Evolutionary conservation across 352 stramenopile species (phyloP).

Genomic region (Phytophthora litchii): DNA sequence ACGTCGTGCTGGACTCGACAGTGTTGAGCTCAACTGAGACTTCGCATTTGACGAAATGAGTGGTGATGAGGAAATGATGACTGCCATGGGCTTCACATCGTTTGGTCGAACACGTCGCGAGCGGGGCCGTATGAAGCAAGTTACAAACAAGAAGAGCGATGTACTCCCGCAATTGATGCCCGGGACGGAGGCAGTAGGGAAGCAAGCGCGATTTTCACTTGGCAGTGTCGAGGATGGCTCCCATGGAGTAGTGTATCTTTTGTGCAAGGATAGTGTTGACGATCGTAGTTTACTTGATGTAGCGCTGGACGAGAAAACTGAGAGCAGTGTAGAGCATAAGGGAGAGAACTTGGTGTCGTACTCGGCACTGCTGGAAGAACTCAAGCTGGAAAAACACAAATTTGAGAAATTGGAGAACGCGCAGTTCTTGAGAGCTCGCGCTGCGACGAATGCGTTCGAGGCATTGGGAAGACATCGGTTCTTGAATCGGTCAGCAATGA

Average conservation of each 20-base stretch:
- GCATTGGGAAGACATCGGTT: conserved; percentile 63
- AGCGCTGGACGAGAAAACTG: conserved; percentile 5
- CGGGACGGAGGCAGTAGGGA: conserved; percentile 39
- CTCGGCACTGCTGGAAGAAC: conserved; percentile 35
- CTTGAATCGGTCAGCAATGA: conserved; percentile 85
- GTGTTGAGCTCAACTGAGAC: background rate
- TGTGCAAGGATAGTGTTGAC: conserved; percentile 13
- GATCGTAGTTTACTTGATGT: conserved; percentile 2
- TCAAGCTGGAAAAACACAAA: conserved; percentile 44
- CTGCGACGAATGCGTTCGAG: conserved; percentile 62
- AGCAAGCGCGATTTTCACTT: background rate
- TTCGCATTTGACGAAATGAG: conserved; percentile 24
- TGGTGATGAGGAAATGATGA: conserved; percentile 43
- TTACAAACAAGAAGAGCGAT: background rate
- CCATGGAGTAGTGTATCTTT: conserved; percentile 42
- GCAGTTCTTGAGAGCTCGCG: conserved; percentile 49
- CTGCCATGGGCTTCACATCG: conserved; percentile 64
- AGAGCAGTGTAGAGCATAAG: background rate
- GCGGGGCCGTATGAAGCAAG: background rate
- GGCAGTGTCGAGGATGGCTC: conserved; percentile 21
- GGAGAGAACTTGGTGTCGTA: conserved; percentile 10
- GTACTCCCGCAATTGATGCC: conserved; percentile 40
- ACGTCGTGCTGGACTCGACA: no score
- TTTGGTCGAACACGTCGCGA: conserved; percentile 49
- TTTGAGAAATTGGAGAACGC: conserved; percentile 44